These are phyloP conservation scores for Miscanthus lutarioriparius DNA, from an alignment of 176 grass and related monocot species.

Conservation along the genomic window DNA sequence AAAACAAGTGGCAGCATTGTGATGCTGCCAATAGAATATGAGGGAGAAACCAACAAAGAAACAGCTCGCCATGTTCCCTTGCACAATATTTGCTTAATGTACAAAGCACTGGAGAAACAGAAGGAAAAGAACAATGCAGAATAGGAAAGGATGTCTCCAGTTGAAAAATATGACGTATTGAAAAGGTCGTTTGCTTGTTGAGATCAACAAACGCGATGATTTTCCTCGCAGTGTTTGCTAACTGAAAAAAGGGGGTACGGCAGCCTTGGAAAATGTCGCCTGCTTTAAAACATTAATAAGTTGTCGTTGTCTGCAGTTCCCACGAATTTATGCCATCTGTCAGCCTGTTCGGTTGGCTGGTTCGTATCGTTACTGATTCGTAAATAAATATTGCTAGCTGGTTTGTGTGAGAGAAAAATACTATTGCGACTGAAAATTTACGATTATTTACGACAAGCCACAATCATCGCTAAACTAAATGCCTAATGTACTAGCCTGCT, in stretches of 20 bases:
- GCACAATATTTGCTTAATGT: constrained; percentile 11
- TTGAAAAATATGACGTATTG: not conserved
- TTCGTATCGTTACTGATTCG: too few species aligned
- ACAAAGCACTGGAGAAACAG: constrained; percentile 7
- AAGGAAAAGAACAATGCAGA: not conserved
- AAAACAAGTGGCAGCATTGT: not conserved
- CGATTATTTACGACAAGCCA: too few species aligned
- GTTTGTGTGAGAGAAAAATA: too few species aligned
- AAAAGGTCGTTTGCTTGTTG: constrained; percentile 17
- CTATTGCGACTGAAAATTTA: too few species aligned
- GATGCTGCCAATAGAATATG: constrained; percentile 10
- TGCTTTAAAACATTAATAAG: not conserved
- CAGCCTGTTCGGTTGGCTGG: too few species aligned
- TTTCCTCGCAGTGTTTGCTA: not conserved
- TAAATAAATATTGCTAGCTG: too few species aligned
- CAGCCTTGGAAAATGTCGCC: not conserved
- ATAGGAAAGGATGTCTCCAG: not conserved
- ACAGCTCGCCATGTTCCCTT: constrained; percentile 43
- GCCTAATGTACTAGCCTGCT: too few species aligned
- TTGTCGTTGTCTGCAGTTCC: not conserved
- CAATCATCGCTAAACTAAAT: too few species aligned
- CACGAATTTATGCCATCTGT: not conserved
- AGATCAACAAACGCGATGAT: not conserved
- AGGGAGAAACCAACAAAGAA: constrained; percentile 17
- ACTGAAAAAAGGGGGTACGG: not conserved